A percentile compares a stretch with the other conserved stretches of the same genome.
Conservation (phyloP, 2,329 filamentous ascomycete genomes). For the Botrytis byssoidea region DNA sequence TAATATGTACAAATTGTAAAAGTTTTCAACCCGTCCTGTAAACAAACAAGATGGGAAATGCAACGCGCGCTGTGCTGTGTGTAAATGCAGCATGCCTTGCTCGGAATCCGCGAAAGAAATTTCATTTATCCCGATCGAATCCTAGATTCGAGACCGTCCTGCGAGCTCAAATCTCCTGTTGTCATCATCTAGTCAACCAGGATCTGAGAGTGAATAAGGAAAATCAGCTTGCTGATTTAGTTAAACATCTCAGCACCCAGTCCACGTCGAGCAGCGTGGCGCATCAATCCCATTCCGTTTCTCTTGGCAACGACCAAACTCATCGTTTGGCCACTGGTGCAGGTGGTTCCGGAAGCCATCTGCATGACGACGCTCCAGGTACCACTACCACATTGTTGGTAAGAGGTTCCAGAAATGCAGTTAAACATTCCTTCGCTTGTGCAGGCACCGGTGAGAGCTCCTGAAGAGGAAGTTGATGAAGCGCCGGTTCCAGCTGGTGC, state of each 20-base stretch:
- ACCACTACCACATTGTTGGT: slow-evolving; percentile 56
- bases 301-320: slow-evolving; percentile 41
- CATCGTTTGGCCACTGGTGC: slow-evolving; percentile 44
- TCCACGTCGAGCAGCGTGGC: background rate
- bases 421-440: slow-evolving; percentile 53
- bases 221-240: background rate
- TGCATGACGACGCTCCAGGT: slow-evolving; percentile 47
- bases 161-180: background rate
- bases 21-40: background rate
- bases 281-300: background rate
- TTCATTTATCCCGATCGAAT: background rate
- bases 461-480: slow-evolving; percentile 20
- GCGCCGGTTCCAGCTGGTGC: slow-evolving; percentile 30
- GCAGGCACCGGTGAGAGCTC: slow-evolving; percentile 44
- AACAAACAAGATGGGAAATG: background rate
- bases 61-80: background rate
- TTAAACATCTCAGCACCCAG: background rate
- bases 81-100: background rate
- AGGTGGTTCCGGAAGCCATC: slow-evolving; percentile 49
- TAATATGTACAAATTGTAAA: background rate
- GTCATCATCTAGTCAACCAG: background rate
- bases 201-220: background rate
- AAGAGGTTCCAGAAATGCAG: slow-evolving; percentile 51
- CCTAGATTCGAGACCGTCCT: slow-evolving; percentile 1
- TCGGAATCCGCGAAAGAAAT: background rate